These are phyloP conservation scores for Nicotiana paniculata DNA, from an alignment of 257 asterid species.

Conservation along the genomic window DNA sequence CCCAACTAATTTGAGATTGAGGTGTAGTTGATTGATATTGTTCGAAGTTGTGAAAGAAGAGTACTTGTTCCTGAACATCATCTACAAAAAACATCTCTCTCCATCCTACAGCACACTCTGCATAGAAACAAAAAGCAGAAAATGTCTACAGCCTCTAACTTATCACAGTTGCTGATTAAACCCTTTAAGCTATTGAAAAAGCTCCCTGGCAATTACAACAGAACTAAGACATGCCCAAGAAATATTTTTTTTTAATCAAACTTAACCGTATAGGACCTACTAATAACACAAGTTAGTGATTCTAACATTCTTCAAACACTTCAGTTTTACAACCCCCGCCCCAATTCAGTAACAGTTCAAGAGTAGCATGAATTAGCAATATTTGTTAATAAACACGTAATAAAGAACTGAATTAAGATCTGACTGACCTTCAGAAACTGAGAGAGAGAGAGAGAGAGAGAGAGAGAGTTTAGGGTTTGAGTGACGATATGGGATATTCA, in stretches of 20 bases:
- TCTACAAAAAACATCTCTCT: background rate
- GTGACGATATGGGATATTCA: background rate
- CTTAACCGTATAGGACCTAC: background rate
- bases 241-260: background rate
- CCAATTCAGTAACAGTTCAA: background rate
- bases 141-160: background rate
- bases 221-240: background rate
- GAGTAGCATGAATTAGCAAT: background rate
- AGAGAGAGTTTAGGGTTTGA: slow-evolving; percentile 21
- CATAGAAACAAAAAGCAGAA: background rate
- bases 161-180: background rate
- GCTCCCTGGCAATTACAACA: background rate
- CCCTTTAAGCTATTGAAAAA: background rate
- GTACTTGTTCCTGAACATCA: background rate
- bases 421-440: slow-evolving; percentile 15
- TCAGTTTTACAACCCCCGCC: background rate
- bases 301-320: background rate
- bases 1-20: background rate
- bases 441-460: background rate
- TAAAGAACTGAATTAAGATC: slow-evolving; percentile 7
- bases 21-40: background rate
- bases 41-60: background rate
- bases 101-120: background rate
- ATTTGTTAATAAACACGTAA: background rate
- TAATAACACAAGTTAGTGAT: background rate